Percentiles rank a stretch among this genome's conserved stretches.
Conservation (phyloP, 2,329 filamentous ascomycete genomes). For the Balansia obtecta region DNA sequence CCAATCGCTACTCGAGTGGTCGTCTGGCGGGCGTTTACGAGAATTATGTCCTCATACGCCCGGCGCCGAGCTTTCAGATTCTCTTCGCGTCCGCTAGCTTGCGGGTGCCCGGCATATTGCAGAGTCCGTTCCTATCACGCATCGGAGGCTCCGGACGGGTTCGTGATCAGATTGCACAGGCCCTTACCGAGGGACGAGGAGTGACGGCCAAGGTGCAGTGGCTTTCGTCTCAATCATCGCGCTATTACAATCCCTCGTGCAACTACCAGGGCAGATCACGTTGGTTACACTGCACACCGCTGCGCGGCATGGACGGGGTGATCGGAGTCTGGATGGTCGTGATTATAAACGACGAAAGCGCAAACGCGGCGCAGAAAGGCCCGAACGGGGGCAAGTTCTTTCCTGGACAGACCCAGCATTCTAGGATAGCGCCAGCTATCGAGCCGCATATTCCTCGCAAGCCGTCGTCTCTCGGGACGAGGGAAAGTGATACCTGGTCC, state of each 20-base stretch:
- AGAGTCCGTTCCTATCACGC: constrained; percentile 41
- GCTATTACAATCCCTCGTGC: no score
- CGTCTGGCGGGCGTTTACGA: constrained; percentile 26
- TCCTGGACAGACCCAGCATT: background rate
- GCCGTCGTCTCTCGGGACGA: background rate
- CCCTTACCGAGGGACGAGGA: constrained; percentile 53
- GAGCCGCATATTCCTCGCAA: background rate
- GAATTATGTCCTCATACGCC: constrained; percentile 51
- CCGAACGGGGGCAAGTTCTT: background rate
- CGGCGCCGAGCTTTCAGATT: constrained; percentile 51
- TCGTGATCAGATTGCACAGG: constrained; percentile 35
- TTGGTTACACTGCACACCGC: constrained; percentile 1
- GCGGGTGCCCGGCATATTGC: constrained; percentile 53
- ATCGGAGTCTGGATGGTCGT: constrained; percentile 1
- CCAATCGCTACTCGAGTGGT: constrained; percentile 6
- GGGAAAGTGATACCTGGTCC: background rate
- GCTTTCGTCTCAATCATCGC: constrained; percentile 15
- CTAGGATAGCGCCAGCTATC: background rate
- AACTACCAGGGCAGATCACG: background rate
- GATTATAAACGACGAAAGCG: background rate
- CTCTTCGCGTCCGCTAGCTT: constrained; percentile 54
- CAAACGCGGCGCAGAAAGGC: background rate
- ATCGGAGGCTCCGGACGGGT: constrained; percentile 36
- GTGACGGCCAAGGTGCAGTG: constrained; percentile 66
- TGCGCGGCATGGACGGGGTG: background rate